Base-by-base conservation (phyloP, 1,139 yeast genomes). In the Arxiozyma bovina region DNA sequence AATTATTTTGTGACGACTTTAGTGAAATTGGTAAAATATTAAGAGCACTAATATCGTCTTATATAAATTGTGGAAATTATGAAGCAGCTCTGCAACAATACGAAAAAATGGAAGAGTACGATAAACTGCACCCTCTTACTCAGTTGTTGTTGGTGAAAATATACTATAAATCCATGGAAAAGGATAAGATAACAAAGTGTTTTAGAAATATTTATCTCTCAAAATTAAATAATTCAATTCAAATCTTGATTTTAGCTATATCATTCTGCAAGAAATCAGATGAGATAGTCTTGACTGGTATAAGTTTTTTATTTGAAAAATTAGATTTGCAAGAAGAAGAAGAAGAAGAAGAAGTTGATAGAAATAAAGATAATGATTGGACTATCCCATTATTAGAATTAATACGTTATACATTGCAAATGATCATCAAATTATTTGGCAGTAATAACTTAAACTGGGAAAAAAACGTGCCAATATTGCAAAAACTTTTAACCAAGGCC, bases 351-450 rank as follows among this genome's bases (percentile, higher is more conserved):
- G 17, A 46, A 1, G 42, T 40, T 8, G 51, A 53, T 1, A 22
- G 49, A 18, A 20, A 42, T 15, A 11, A 12, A 21, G 27, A 20
- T 22, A n/a, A 15, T 4, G 41, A 18, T 3, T 23, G 18, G 34
- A 50, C 4, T 30, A 42, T 62, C 8, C 63, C 67, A 5, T 52
- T 56, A 5, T 21, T 62, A 5, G 53, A 57, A 27, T 54, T 64
- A 8, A 43, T 62, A 11, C 53, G 69, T 8, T 63, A 61, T 52
- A 62, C 66, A 1, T 50, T 63, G 5, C 69, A 65, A 50, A 48
- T 61, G 52, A 55, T 62, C 2, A 41, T 64, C n/a, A 63, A 64
- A 50, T 42, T 62, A 23, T 46, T 57, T 2, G 68, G 64, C 25
- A 53, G 55, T 18, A 52, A 55, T 5, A 53, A 50, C 1, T 42